Conservation (phyloP, 352 stramenopile genomes). For the Globisporangium yorkense region DNA sequence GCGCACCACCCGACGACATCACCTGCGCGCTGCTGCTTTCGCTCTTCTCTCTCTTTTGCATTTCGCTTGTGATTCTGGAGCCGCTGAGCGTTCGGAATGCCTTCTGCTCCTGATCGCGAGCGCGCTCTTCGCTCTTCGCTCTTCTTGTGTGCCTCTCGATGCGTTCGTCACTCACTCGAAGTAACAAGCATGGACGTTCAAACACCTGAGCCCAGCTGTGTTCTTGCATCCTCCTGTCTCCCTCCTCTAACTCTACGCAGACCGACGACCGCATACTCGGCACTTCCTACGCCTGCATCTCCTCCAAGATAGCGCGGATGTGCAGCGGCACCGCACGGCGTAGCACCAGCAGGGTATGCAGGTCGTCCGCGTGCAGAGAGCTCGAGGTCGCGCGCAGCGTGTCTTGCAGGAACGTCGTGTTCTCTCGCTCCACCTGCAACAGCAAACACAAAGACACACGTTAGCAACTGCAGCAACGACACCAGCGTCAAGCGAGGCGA, state of each 20-base stretch:
- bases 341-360: slow-evolving; percentile 56
- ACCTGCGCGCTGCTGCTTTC: neutral
- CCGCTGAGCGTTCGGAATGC: too few relatives aligned
- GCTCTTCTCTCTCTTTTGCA: neutral
- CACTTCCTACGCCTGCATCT: slow-evolving; percentile 2
- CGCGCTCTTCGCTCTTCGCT: neutral
- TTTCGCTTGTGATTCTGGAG: neutral
- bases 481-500: neutral
- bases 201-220: too few relatives aligned
- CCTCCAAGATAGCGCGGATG: slow-evolving; percentile 30
- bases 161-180: neutral
- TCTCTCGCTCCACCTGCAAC: slow-evolving; percentile 60
- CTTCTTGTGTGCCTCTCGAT: neutral
- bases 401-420: slow-evolving; percentile 49
- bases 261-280: neutral
- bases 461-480: neutral
- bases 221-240: neutral
- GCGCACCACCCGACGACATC: neutral
- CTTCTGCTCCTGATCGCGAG: too few relatives aligned
- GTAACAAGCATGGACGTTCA: neutral
- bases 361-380: slow-evolving; percentile 49
- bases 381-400: slow-evolving; percentile 43
- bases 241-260: neutral
- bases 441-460: neutral
- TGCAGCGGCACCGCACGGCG: slow-evolving; percentile 40